Evolutionary conservation across 805 yeast species (phyloP).

Genomic region (Cyberlindnera mycetangii): DNA sequence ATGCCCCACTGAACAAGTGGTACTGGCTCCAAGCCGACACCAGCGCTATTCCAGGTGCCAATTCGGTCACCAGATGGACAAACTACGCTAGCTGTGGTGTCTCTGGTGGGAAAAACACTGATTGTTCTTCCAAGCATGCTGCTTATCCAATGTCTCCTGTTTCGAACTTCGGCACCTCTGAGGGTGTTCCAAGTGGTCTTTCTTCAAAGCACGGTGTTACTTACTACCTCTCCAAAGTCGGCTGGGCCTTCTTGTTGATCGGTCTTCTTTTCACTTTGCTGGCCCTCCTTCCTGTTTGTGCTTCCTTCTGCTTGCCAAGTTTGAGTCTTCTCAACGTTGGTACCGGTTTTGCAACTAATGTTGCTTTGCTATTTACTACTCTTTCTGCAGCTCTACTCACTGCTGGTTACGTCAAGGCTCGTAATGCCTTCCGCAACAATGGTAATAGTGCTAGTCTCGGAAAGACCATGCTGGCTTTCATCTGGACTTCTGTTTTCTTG

Average conservation of each 20-base stretch:
- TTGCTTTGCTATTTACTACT: slow-evolving; percentile 43
- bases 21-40: slow-evolving; percentile 85
- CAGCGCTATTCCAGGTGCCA: slow-evolving; percentile 37
- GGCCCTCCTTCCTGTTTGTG: slow-evolving; percentile 39
- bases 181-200: slow-evolving; percentile 54
- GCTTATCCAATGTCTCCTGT: slow-evolving; percentile 87
- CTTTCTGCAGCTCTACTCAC: slow-evolving; percentile 49
- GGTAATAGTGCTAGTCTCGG: slow-evolving; percentile 46
- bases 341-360: slow-evolving; percentile 21
- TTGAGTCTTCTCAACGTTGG: slow-evolving; percentile 19
- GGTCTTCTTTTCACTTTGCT: slow-evolving; percentile 53
- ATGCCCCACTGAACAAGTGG: slow-evolving; percentile 57
- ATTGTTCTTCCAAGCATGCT: slow-evolving; percentile 56
- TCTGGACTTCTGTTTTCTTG: slow-evolving; percentile 52
- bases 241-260: slow-evolving; percentile 60
- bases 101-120: slow-evolving; percentile 40
- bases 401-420: slow-evolving; percentile 54
- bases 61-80: slow-evolving; percentile 68
- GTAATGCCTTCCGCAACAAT: slow-evolving; percentile 41
- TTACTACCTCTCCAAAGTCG: slow-evolving; percentile 67
- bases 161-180: slow-evolving; percentile 59
- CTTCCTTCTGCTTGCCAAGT: slow-evolving; percentile 24
- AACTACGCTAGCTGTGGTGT: slow-evolving; percentile 62
- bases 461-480: slow-evolving; percentile 50
- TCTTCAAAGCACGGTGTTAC: slow-evolving; percentile 45